Conservation (phyloP, 129 eudicot genomes). For the Lonicera japonica region DNA sequence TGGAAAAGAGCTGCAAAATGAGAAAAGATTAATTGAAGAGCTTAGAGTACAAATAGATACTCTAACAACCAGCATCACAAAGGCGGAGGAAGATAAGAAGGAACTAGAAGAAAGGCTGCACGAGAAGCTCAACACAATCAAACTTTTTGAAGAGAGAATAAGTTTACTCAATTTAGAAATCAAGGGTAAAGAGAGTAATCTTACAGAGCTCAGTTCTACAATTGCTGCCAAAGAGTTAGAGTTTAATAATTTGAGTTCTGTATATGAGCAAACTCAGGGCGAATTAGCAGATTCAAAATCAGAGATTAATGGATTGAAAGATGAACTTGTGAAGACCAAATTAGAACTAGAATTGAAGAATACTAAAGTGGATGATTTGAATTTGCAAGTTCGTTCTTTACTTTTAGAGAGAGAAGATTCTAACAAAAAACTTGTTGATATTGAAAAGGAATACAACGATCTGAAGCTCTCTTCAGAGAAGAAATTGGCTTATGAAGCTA, state of each 20-base stretch:
- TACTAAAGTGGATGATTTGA: constrained; percentile 37
- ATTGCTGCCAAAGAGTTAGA: constrained; percentile 54
- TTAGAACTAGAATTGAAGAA: constrained; percentile 46
- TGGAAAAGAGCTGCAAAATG: constrained; percentile 54
- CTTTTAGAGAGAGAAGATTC: constrained; percentile 35
- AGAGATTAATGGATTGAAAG: constrained; percentile 37
- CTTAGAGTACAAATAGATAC: constrained; percentile 37
- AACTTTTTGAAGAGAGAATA: constrained; percentile 53
- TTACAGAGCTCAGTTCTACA: constrained; percentile 31
- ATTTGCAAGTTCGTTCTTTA: constrained; percentile 37
- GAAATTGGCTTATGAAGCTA: constrained; percentile 61
- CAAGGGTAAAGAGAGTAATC: constrained; percentile 52
- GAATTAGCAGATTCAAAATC: constrained; percentile 38
- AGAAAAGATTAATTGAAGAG: constrained; percentile 47
- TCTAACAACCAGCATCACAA: constrained; percentile 28
- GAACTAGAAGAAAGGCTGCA: constrained; percentile 48
- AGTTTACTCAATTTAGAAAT: constrained; percentile 52
- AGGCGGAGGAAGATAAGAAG: constrained; percentile 46
- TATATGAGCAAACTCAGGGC: constrained; percentile 39
- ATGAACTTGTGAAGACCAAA: constrained; percentile 33
- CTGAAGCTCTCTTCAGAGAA: constrained; percentile 32
- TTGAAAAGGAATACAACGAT: constrained; percentile 29
- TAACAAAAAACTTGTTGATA: constrained; percentile 32
- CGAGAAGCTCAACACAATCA: constrained; percentile 46
- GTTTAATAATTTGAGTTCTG: constrained; percentile 33